phyloP scores from a whole-genome alignment of 805 yeast genomes.

The Yamadazyma philogaea region DNA sequence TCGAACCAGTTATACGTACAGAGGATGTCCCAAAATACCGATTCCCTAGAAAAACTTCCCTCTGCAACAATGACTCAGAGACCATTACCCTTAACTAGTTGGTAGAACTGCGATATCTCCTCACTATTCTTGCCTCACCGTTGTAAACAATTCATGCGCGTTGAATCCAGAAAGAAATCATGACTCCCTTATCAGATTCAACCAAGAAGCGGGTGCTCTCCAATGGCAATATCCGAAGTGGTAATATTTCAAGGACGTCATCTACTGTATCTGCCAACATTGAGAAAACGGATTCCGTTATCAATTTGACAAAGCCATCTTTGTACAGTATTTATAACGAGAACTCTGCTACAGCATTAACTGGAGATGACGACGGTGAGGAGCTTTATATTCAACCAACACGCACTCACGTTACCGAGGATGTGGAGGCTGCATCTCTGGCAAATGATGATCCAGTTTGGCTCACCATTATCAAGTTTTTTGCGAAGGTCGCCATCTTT shows the following conservation, averaged over 20 bases:
- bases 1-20: background rate
- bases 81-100: background rate
- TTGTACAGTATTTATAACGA: conserved; percentile 51
- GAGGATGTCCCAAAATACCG: background rate
- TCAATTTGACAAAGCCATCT: conserved; percentile 49
- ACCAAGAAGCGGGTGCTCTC: conserved; percentile 6
- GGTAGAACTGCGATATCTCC: background rate
- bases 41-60: background rate
- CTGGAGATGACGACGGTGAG: conserved; percentile 22
- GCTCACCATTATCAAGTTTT: conserved; percentile 5
- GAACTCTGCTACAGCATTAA: conserved; percentile 36
- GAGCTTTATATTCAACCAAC: conserved; percentile 10
- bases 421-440: background rate
- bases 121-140: background rate
- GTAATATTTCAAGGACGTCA: background rate
- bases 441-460: conserved; percentile 8
- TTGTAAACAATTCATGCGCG: background rate
- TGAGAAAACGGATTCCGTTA: conserved; percentile 39
- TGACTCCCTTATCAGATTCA: conserved; percentile 1
- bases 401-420: background rate
- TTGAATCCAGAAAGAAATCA: background rate
- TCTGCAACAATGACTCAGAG: background rate
- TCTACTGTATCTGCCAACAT: conserved; percentile 26
- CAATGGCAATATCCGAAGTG: background rate
- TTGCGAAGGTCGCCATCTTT: conserved; percentile 23